Percentiles rank a stretch among this genome's conserved stretches.
Conservation (phyloP, 768 basidiomycete species). For the Royoungia palumana region DNA sequence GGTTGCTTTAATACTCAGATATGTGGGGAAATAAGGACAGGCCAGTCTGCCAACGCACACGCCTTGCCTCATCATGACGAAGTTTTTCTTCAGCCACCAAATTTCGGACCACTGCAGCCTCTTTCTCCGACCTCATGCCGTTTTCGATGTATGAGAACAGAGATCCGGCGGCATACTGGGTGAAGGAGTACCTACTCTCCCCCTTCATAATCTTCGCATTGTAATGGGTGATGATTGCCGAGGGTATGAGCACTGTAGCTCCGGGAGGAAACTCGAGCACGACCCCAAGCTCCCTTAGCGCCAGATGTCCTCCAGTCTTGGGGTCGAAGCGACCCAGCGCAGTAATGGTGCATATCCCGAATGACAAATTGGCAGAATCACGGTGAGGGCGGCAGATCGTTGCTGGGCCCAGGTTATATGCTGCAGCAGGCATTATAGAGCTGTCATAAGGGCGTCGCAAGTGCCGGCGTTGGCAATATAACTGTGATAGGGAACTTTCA, state of each 20-base stretch:
- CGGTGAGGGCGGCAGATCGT: not conserved
- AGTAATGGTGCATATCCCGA: conserved; percentile 3
- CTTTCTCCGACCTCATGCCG: not conserved
- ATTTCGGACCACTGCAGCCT: no score
- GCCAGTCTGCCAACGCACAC: no score
- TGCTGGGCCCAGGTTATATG: not conserved
- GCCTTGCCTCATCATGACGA: no score
- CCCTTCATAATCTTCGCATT: not conserved
- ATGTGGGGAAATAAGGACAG: no score
- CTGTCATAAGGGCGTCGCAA: not conserved
- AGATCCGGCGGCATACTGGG: not conserved
- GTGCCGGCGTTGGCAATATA: rapidly evolving
- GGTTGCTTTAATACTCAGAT: no score
- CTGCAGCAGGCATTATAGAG: not conserved
- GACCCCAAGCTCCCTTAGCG: not conserved
- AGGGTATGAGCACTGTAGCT: not conserved
- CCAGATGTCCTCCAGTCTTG: not conserved
- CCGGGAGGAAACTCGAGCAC: conserved; percentile 1
- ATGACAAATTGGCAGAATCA: conserved; percentile 2
- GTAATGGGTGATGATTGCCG: not conserved
- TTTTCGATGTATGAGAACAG: conserved; percentile 10
- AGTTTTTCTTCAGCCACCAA: no score
- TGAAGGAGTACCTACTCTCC: conserved; percentile 3
- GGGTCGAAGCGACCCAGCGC: not conserved
- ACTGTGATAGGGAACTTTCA: no score